Base-by-base conservation (phyloP, 768 basidiomycete genomes). In the Phaeolepiota aurea region DNA sequence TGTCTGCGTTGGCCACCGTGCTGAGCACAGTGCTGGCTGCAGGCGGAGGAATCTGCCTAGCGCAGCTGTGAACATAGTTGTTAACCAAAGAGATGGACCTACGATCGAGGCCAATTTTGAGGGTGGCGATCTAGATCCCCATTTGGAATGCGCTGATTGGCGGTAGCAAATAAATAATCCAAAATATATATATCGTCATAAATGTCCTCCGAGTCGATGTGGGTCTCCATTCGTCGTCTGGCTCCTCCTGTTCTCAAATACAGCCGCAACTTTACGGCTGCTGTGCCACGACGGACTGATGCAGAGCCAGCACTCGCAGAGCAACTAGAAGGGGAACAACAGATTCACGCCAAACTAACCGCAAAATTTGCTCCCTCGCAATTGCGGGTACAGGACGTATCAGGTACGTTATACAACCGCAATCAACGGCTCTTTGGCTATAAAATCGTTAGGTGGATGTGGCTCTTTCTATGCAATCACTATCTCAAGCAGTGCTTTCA, bases 381-480 rank as follows among this genome's bases (percentile, higher is more conserved):
- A 44, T 65, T 98, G 14, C 74, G 79, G 45, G 92, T 98, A 2
- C 82, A 92, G 64, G 94, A 99, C 59, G 77, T 93, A n/a, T 98
- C 93, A 19, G 94, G 94, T 92, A 16, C 46, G 75, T 19, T 35
- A 35, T 9, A 14, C 15, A 7, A 28, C n/a, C 7, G 7, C 25
- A 7, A 7, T 54, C 20, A 14, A 16, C n/a, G 35, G 35, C 34
- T 22, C 48, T 20, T 12, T 42, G 3, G 2, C 41, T 25, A n/a
- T 7, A 4, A 12, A 15, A 41, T n/a, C 25, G 37, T 23, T 13
- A 32, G 94, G 92, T 40, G 96, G 96, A 16, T 98, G 96, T 56
- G 96, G 96, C n/a, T 74, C 82, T 3, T 99, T 98, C 63, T 99
- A 94, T 52, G 87, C 92, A 32, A 93, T 99, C 46, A 73, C 76